phyloP scores from a whole-genome alignment of 2,329 filamentous ascomycete genomes.

The Neurospora sp. region DNA sequence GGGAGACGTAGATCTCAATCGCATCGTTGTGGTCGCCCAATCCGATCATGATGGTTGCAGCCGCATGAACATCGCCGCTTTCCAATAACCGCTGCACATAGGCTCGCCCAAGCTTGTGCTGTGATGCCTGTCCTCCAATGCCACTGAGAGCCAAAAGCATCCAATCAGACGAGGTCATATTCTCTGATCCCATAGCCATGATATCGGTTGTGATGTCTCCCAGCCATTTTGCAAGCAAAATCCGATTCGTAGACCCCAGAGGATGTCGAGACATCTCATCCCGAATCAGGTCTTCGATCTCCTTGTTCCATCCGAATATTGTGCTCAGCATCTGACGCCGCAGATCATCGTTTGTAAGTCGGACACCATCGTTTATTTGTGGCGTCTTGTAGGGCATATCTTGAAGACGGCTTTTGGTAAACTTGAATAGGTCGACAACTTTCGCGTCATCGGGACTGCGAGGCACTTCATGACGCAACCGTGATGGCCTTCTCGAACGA shows the following conservation, averaged over 20 bases:
- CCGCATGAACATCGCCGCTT: slow-evolving; percentile 81
- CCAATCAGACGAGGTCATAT: slow-evolving; percentile 93
- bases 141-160: slow-evolving; percentile 88
- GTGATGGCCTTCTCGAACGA: slow-evolving; percentile 46
- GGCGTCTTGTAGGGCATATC: slow-evolving; percentile 75
- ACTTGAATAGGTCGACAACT: slow-evolving; percentile 75
- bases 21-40: slow-evolving; percentile 90
- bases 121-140: slow-evolving; percentile 67
- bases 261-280: slow-evolving; percentile 75
- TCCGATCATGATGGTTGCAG: slow-evolving; percentile 84
- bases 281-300: slow-evolving; percentile 68
- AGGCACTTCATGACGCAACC: slow-evolving; percentile 69
- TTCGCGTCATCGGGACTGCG: slow-evolving; percentile 66
- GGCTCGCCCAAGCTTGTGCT: slow-evolving; percentile 81
- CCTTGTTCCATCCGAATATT: slow-evolving; percentile 90
- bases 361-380: slow-evolving; percentile 43
- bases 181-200: slow-evolving; percentile 68
- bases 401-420: slow-evolving; percentile 66
- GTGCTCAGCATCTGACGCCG: slow-evolving; percentile 84
- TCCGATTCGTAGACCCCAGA: slow-evolving; percentile 62
- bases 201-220: slow-evolving; percentile 75
- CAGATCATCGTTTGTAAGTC: slow-evolving; percentile 67
- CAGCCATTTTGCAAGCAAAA: slow-evolving; percentile 86
- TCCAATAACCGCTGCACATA: slow-evolving; percentile 87
- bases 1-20: slow-evolving; percentile 90